A percentile compares a stretch with the other conserved stretches of the same genome.
These are phyloP conservation scores for Rhodocollybia butyracea DNA, from an alignment of 768 basidiomycete species.

Conservation along the genomic window DNA sequence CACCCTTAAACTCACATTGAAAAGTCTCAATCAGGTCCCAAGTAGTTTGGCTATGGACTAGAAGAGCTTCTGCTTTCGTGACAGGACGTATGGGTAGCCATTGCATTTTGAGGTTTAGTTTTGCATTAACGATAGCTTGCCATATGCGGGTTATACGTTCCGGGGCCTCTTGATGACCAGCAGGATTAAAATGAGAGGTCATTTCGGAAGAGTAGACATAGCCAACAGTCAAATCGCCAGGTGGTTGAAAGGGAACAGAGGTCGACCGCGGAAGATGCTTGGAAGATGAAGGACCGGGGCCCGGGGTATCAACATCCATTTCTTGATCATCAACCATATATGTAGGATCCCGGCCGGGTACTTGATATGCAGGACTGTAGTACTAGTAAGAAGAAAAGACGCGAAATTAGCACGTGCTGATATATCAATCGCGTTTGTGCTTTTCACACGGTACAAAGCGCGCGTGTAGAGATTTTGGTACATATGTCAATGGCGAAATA, in stretches of 20 bases:
- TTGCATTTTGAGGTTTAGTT: slow-evolving; percentile 63
- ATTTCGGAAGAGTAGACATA: slow-evolving; percentile 87
- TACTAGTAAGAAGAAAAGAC: background rate
- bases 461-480: too few species aligned
- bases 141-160: slow-evolving; percentile 82
- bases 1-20: slow-evolving; percentile 61
- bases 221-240: slow-evolving; percentile 49
- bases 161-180: slow-evolving; percentile 66
- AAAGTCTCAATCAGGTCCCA: slow-evolving; percentile 90
- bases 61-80: slow-evolving; percentile 71
- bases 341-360: background rate
- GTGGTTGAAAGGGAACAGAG: slow-evolving; percentile 25
- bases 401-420: background rate
- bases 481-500: too few species aligned
- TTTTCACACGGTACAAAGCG: background rate
- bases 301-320: background rate
- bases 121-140: slow-evolving; percentile 54
- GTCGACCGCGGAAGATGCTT: slow-evolving; percentile 25
- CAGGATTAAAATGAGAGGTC: slow-evolving; percentile 75
- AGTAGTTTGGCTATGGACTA: slow-evolving; percentile 88
- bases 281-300: background rate
- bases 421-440: background rate
- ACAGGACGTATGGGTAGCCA: slow-evolving; percentile 74
- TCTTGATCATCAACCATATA: background rate
- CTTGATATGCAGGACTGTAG: background rate